Base-by-base conservation (phyloP, 2,329 filamentous ascomycete species). In the Xylariaceae sp. region DNA sequence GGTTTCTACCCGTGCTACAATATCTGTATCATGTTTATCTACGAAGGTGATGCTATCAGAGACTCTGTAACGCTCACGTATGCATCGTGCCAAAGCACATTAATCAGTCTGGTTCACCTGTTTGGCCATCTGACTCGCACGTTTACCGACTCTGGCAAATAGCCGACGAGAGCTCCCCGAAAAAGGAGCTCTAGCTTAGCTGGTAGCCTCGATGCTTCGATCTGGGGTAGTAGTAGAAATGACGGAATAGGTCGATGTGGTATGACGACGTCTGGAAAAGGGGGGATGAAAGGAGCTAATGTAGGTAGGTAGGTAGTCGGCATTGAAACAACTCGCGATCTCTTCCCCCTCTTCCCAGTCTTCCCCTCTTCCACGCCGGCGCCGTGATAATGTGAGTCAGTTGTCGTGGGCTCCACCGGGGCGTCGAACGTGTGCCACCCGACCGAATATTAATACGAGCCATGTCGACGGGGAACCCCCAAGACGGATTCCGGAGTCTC, bases 371-470 rank as follows among this genome's bases (percentile, higher is more conserved):
- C 23, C 23, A 30, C 23, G 23, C 23, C 23, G 30, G n/a, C 2
- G 3, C 15, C 23, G 15, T 17, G 34, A 37, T 13, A n/a, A 30
- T 30, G 45, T 37, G 50, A 35, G 37, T 56, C 35, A 37, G 50
- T 15, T 15, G 23, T 30, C 23, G 23, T 23, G 15, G 9, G 11
- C 42, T 4, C 7, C 15, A 39, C 15, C 7, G 11, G 23, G 37
- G 4, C 2, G 23, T 6, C 6, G 30, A 18, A 6, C 2, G 17
- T 23, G 53, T 39, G 18, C 8, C 11, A 35, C n/a, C 37, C 9
- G 13, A 54, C 23, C 23, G 23, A 4, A 10, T 58, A 64, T 62
- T 62, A 64, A 55, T 64, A 58, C n/a, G 37, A 37, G 30, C 8
- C 23, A 15, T 4, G 42, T 2, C 30, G 44, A 49, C 34, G 5